phyloP scores from a whole-genome alignment of 345 rosid genomes.

The Diplotaxis tenuifolia region DNA sequence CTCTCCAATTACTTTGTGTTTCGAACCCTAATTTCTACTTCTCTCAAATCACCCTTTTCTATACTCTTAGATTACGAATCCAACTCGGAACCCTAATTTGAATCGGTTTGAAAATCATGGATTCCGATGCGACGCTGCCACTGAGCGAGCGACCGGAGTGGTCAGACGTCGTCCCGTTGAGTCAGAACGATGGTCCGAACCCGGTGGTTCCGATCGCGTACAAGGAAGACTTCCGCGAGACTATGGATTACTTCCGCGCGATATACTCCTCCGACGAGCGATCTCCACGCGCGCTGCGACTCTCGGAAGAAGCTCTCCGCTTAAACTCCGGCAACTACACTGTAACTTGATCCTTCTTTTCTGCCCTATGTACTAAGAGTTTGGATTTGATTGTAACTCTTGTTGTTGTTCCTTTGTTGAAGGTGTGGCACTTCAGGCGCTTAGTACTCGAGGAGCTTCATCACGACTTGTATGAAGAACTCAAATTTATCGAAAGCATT shows the following conservation, averaged over 20 bases:
- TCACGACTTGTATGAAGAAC: constrained; percentile 49
- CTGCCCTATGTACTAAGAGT: too few species aligned
- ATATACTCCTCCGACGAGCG: constrained; percentile 66
- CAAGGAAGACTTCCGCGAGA: constrained; percentile 70
- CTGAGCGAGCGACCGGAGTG: constrained; percentile 63
- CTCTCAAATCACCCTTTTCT: too few species aligned
- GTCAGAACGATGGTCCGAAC: constrained; percentile 81
- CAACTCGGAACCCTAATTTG: too few species aligned
- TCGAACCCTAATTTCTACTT: too few species aligned
- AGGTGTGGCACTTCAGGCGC: constrained; percentile 98
- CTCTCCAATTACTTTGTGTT: too few species aligned
- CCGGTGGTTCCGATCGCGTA: constrained; percentile 81
- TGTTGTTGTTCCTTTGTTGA: constrained; percentile 18
- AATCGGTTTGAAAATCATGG: too few species aligned
- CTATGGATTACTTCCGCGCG: constrained; percentile 91
- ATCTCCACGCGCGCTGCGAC: constrained; percentile 68
- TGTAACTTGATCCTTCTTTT: too few species aligned
- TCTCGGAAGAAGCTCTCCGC: constrained; percentile 58
- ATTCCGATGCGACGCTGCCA: too few species aligned
- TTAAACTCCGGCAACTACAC: constrained; percentile 85
- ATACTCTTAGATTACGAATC: too few species aligned
- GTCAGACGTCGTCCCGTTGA: constrained; percentile 67
- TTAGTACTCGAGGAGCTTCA: constrained; percentile 55
- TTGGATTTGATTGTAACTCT: not conserved
- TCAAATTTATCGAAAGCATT: constrained; percentile 53